Percentiles rank a stretch among this genome's conserved stretches.
Evolutionary conservation across 495 filamentous ascomycete species (phyloP).

Genomic region (Trichoderma orchidacearum): DNA sequence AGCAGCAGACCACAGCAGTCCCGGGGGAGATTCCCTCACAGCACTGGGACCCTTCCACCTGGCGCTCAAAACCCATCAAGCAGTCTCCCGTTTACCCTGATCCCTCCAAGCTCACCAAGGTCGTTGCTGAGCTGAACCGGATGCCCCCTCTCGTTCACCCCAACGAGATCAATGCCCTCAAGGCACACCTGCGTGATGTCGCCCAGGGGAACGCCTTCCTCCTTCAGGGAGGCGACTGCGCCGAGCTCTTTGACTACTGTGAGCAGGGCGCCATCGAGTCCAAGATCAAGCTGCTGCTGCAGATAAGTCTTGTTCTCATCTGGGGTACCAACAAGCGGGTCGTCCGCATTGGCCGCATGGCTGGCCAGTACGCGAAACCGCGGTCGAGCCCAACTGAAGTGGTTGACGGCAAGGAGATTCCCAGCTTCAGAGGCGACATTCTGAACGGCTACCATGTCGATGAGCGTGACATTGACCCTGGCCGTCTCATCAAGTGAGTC

Average conservation of each 20-base stretch:
- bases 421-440: constrained; percentile 88
- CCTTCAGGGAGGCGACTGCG: constrained; percentile 92
- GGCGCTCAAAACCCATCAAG: constrained; percentile 83
- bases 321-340: constrained; percentile 86
- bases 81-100: constrained; percentile 78
- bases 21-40: neutral
- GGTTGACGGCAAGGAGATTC: constrained; percentile 66
- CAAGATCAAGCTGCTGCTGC: constrained; percentile 89
- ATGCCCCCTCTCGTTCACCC: constrained; percentile 87
- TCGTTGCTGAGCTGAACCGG: constrained; percentile 55
- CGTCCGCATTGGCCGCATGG: constrained; percentile 89
- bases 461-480: constrained; percentile 66
- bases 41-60: constrained; percentile 53
- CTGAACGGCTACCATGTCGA: constrained; percentile 72
- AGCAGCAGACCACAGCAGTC: too few relatives aligned
- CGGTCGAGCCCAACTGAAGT: constrained; percentile 77
- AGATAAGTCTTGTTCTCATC: constrained; percentile 89
- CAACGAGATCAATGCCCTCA: constrained; percentile 67
- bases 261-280: constrained; percentile 77
- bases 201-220: constrained; percentile 88
- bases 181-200: constrained; percentile 64
- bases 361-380: constrained; percentile 94
- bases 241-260: constrained; percentile 96
- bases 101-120: constrained; percentile 42
- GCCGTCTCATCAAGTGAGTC: constrained; percentile 55